Percentiles rank a stretch among this genome's conserved stretches.
These are phyloP conservation scores for Arctium lappa DNA, from an alignment of 129 eudicot genomes.

Conservation along the genomic window DNA sequence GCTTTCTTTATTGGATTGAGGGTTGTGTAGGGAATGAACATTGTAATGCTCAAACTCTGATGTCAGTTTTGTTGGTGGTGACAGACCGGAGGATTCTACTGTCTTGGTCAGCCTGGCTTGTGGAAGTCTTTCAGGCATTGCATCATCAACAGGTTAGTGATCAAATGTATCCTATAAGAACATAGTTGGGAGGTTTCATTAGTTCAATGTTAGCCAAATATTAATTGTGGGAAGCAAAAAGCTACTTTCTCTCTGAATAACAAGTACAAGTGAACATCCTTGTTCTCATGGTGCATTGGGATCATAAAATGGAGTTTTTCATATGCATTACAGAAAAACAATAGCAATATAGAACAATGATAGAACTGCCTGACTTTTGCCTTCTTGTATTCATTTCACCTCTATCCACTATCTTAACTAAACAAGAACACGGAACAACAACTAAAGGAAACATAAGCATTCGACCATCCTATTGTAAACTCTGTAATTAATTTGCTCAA, in stretches of 20 bases:
- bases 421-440: too few species aligned
- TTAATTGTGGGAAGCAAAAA: background rate
- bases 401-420: background rate
- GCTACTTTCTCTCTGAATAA: background rate
- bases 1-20: background rate
- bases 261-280: background rate
- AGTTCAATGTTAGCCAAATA: background rate
- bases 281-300: constrained; percentile 7
- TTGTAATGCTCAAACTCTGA: background rate
- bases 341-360: background rate
- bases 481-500: background rate
- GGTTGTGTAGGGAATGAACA: background rate
- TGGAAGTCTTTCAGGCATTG: constrained; percentile 97
- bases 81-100: constrained; percentile 84
- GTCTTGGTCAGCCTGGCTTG: constrained; percentile 83
- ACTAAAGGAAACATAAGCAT: too few species aligned
- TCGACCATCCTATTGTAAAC: background rate
- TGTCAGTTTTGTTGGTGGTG: constrained; percentile 4
- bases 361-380: background rate
- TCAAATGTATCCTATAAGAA: background rate
- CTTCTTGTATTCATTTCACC: background rate
- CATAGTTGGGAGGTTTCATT: background rate
- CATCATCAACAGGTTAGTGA: constrained; percentile 91
- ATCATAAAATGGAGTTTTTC: background rate
- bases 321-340: background rate